Conservation (phyloP, 495 filamentous ascomycete species). For the Poronia punctata region DNA sequence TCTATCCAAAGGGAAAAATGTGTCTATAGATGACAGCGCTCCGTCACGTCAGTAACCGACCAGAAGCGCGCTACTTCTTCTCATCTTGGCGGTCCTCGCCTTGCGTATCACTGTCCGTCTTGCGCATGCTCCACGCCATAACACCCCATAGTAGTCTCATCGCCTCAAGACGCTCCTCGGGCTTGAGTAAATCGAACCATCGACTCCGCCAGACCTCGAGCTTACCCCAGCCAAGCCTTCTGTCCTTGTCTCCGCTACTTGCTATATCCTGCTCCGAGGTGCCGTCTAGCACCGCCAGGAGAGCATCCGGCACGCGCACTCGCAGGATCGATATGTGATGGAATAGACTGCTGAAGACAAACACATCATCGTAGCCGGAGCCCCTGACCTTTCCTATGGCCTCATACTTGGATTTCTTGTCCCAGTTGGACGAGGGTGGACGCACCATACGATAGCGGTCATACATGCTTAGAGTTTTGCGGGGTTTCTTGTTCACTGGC, state of each 20-base stretch:
- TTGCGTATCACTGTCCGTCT: conserved; percentile 21
- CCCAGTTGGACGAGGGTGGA: conserved; percentile 63
- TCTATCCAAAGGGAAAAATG: too few species aligned
- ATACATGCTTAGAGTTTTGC: conserved; percentile 44
- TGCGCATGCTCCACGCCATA: conserved; percentile 64
- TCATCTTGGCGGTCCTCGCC: not conserved
- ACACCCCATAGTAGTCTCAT: conserved; percentile 70
- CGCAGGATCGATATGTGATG: conserved; percentile 75
- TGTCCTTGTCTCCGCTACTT: not conserved
- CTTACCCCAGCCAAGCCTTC: conserved; percentile 39
- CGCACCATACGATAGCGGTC: conserved; percentile 53
- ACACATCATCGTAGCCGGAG: conserved; percentile 56
- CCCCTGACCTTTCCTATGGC: conserved; percentile 57
- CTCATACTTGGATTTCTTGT: conserved; percentile 64
- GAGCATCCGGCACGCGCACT: conserved; percentile 59
- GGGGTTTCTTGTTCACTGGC: conserved; percentile 35
- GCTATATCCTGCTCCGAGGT: conserved; percentile 13
- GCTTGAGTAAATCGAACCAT: conserved; percentile 73
- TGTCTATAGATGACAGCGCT: too few species aligned
- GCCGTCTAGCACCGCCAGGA: conserved; percentile 50
- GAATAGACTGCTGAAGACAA: conserved; percentile 73
- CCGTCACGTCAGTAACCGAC: too few species aligned
- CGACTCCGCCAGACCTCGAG: conserved; percentile 59
- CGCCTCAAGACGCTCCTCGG: conserved; percentile 60
- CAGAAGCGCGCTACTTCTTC: too few species aligned